phyloP scores from a whole-genome alignment of 2,329 filamentous ascomycete genomes.

The Ophiostoma himal-ulmi region DNA sequence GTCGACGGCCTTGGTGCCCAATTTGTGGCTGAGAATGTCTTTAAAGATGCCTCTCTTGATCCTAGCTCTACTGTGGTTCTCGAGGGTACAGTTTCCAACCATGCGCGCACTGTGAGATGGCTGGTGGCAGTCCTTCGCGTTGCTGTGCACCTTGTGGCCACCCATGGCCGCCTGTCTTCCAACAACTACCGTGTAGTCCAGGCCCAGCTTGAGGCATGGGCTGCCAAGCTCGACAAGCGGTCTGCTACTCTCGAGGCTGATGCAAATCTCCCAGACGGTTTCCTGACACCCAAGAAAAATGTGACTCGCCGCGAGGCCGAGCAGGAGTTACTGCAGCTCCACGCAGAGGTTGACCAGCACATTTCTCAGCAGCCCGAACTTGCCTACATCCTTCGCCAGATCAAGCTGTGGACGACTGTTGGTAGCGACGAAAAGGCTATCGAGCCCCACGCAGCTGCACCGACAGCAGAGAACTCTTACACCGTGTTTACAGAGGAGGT shows the following conservation, averaged over 20 bases:
- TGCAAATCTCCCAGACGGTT: constrained; percentile 45
- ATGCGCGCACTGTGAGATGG: constrained; percentile 47
- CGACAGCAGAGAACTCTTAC: constrained; percentile 23
- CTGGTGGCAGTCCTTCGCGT: constrained; percentile 62
- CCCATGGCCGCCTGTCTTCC: constrained; percentile 61
- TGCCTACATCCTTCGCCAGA: constrained; percentile 59
- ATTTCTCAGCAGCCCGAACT: constrained; percentile 51
- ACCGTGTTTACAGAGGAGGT: constrained; percentile 52
- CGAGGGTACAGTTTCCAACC: constrained; percentile 26
- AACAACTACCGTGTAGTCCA: constrained; percentile 43
- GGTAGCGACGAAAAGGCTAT: neutral
- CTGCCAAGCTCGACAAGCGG: constrained; percentile 28
- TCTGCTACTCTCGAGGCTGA: constrained; percentile 31
- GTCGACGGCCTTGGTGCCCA: constrained; percentile 18
- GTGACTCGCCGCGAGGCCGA: constrained; percentile 35
- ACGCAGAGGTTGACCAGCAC: constrained; percentile 40
- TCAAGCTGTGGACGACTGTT: constrained; percentile 56
- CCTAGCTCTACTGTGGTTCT: neutral
- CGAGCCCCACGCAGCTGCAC: neutral
- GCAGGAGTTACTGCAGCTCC: constrained; percentile 36
- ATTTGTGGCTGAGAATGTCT: neutral
- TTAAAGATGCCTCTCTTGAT: neutral
- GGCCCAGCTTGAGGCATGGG: constrained; percentile 46
- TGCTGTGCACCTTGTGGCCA: constrained; percentile 54
- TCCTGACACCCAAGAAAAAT: constrained; percentile 40